phyloP scores from a whole-genome alignment of 352 stramenopile species.

The Globisporangium emineosum region DNA sequence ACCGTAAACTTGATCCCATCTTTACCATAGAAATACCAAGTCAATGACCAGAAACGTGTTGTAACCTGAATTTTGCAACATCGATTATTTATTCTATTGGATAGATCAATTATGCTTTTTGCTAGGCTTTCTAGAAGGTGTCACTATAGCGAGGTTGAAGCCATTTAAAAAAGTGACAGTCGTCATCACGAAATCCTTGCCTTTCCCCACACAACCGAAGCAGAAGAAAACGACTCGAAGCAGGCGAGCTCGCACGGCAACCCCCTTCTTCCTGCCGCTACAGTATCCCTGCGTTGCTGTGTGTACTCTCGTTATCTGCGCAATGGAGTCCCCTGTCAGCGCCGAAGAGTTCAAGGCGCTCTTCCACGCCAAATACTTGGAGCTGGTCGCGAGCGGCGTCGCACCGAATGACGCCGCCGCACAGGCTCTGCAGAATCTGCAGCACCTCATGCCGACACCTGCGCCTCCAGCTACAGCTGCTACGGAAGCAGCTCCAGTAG shows the following conservation, averaged over 20 bases:
- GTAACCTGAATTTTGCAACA: not conserved
- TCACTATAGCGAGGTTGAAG: constrained; percentile 3
- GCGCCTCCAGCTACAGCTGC: not conserved
- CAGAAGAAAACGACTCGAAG: not conserved
- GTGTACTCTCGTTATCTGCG: too few species aligned
- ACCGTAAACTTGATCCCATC: too few species aligned
- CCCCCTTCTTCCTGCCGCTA: not conserved
- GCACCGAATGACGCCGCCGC: constrained; percentile 63
- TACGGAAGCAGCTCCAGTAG: not conserved
- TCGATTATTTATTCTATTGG: not conserved
- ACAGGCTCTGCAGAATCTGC: constrained; percentile 46
- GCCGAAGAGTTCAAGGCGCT: constrained; percentile 31
- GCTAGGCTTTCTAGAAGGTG: constrained; percentile 2
- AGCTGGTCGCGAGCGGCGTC: constrained; percentile 45
- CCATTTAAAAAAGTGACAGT: not conserved
- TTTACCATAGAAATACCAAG: not conserved
- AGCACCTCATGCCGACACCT: constrained; percentile 25
- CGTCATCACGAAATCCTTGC: not conserved
- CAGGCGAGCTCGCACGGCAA: not conserved
- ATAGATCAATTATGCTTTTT: not conserved
- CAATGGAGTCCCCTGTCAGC: constrained; percentile 8
- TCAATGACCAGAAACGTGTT: too few species aligned
- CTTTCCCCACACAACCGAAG: not conserved
- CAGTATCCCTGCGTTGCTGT: too few species aligned
- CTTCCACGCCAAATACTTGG: constrained; percentile 54